Evolutionary conservation across 1,139 yeast species (phyloP).

Genomic region (Saccharomycopsis hybrid): DNA sequence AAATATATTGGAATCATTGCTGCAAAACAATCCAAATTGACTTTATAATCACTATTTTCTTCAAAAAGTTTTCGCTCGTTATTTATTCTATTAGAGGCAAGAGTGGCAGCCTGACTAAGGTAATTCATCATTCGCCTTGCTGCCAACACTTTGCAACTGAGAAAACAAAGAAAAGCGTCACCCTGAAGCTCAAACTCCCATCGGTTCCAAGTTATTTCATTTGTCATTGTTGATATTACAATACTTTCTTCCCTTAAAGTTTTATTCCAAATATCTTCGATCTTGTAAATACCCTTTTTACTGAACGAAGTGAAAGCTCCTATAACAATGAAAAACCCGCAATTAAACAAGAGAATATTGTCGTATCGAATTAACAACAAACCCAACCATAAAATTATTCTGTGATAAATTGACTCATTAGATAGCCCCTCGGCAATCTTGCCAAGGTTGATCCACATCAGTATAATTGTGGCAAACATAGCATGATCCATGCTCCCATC

Average conservation of each 20-base stretch:
- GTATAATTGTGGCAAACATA: background rate
- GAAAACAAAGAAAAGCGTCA: conserved; percentile 2
- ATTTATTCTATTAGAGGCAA: background rate
- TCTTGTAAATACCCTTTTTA: background rate
- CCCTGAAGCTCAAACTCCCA: background rate
- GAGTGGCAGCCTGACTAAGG: background rate
- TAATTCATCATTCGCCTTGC: background rate
- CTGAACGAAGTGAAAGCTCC: background rate
- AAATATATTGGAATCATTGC: conserved; percentile 6
- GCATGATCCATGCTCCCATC: background rate
- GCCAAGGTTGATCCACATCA: background rate
- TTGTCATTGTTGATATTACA: too few relatives aligned
- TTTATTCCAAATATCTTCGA: background rate
- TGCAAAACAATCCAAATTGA: conserved; percentile 1
- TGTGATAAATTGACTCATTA: conserved; percentile 1
- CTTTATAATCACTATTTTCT: background rate
- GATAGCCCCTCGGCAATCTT: conserved; percentile 3
- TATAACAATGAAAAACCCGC: background rate
- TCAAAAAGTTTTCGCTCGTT: background rate
- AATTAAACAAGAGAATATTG: conserved; percentile 1
- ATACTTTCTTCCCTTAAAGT: too few relatives aligned
- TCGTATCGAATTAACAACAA: conserved; percentile 5
- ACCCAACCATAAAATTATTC: background rate
- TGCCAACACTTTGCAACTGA: conserved; percentile 1
- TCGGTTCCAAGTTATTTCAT: background rate